Conservation (phyloP, 495 filamentous ascomycete species). For the Ascobolus immersus region DNA sequence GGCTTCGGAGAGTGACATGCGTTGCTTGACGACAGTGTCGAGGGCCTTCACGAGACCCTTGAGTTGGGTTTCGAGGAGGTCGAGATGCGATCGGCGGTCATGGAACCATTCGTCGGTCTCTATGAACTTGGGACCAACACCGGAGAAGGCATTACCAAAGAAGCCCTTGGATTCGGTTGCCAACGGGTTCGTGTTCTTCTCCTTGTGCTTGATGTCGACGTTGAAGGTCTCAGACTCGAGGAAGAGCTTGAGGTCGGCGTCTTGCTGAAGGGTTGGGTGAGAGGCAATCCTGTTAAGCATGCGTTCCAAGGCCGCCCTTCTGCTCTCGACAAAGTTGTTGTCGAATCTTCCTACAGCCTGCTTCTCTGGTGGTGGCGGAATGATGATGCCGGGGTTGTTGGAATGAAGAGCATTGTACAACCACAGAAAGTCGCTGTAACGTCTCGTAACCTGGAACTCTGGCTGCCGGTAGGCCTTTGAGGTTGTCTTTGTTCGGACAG, state of each 20-base stretch:
- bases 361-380: slow-evolving; percentile 91
- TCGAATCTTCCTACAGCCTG: slow-evolving; percentile 93
- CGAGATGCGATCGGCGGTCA: slow-evolving; percentile 77
- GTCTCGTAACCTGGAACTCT: slow-evolving; percentile 73
- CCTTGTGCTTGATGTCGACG: slow-evolving; percentile 91
- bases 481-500: slow-evolving; percentile 80
- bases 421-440: slow-evolving; percentile 94
- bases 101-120: slow-evolving; percentile 99
- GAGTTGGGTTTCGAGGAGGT: slow-evolving; percentile 81
- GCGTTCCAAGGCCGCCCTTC: slow-evolving; percentile 70
- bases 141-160: slow-evolving; percentile 57
- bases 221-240: slow-evolving; percentile 89
- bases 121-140: slow-evolving; percentile 57
- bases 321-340: slow-evolving; percentile 81
- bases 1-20: slow-evolving; percentile 77
- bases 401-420: slow-evolving; percentile 79
- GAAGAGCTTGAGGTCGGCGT: slow-evolving; percentile 83
- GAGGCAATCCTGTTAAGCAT: slow-evolving; percentile 90
- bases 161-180: slow-evolving; percentile 80
- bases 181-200: slow-evolving; percentile 53
- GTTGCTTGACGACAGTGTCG: slow-evolving; percentile 70
- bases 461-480: slow-evolving; percentile 82
- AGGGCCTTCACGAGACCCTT: slow-evolving; percentile 83
- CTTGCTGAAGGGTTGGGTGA: slow-evolving; percentile 78
- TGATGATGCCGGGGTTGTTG: slow-evolving; percentile 84